Evolutionary conservation across 805 yeast species (phyloP).

Genomic region (Saccharomycopsis amapae): DNA sequence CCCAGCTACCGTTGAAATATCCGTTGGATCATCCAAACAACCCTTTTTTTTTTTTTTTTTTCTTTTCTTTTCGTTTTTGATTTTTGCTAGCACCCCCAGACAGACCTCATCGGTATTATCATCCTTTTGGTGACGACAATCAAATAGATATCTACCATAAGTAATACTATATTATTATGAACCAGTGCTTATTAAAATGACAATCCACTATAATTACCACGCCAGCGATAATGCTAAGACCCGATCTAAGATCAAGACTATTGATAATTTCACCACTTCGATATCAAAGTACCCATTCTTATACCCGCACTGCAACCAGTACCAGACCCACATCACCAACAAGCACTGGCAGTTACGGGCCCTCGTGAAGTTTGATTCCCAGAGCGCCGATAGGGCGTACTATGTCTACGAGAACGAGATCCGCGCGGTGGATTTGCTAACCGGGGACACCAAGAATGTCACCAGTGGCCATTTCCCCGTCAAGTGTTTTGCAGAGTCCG

Average conservation of each 20-base stretch:
- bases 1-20: too few species aligned
- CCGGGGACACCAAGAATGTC: not conserved
- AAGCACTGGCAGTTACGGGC: conserved; percentile 81
- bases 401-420: conserved; percentile 55
- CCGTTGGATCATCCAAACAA: too few species aligned
- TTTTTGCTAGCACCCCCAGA: too few species aligned
- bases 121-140: too few species aligned
- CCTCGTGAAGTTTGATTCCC: conserved; percentile 47
- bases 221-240: too few species aligned
- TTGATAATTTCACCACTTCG: conserved; percentile 5
- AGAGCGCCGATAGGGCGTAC: conserved; percentile 37
- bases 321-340: conserved; percentile 27
- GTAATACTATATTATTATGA: too few species aligned
- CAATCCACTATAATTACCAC: not conserved
- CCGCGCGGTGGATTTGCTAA: conserved; percentile 32
- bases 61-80: too few species aligned
- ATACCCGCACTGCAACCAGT: conserved; percentile 1
- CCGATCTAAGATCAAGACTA: too few species aligned
- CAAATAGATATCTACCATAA: too few species aligned
- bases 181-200: too few species aligned
- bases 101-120: too few species aligned
- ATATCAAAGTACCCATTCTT: conserved; percentile 10
- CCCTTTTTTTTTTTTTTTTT: too few species aligned
- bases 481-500: conserved; percentile 55
- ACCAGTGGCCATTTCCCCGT: conserved; percentile 35